Conservation (phyloP, 108 stramenopile species). For the Cyclotella baltica region DNA sequence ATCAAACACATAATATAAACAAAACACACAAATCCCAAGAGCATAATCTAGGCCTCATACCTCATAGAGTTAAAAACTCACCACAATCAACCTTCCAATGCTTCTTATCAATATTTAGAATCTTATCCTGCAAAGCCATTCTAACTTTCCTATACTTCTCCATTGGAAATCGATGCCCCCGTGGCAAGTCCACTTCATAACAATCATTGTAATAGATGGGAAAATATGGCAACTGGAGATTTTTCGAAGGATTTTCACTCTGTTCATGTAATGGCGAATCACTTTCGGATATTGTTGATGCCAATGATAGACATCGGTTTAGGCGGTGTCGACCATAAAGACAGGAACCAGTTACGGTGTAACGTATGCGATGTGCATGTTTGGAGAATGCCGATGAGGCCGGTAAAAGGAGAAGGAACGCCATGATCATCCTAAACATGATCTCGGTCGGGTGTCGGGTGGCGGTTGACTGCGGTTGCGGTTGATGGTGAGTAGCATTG, state of each 20-base stretch:
- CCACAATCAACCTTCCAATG: conserved; percentile 47
- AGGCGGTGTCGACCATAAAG: too few relatives aligned
- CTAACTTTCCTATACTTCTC: conserved; percentile 88
- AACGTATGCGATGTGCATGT: not conserved
- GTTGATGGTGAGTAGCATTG: too few relatives aligned
- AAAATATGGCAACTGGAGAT: conserved; percentile 54
- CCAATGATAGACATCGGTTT: too few relatives aligned
- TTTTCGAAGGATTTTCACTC: not conserved
- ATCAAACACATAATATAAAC: too few relatives aligned
- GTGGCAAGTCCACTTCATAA: conserved; percentile 89
- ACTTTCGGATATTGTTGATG: not conserved
- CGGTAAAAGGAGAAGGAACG: not conserved
- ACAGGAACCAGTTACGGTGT: too few relatives aligned
- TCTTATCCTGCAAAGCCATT: conserved; percentile 54
- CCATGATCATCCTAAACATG: not conserved
- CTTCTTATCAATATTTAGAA: conserved; percentile 28
- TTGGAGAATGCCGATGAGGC: not conserved
- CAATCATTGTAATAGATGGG: conserved; percentile 92
- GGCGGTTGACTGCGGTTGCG: too few relatives aligned
- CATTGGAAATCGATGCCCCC: conserved; percentile 94
- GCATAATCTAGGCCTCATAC: too few relatives aligned
- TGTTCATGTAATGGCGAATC: not conserved
- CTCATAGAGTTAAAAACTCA: conserved; percentile 22
- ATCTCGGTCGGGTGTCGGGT: not conserved
- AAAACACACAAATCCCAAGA: too few relatives aligned